A percentile compares a stretch with the other conserved stretches of the same genome.
Evolutionary conservation across 164 flowering plant species (phyloP).

Genomic region (Stephania cephalantha): DNA sequence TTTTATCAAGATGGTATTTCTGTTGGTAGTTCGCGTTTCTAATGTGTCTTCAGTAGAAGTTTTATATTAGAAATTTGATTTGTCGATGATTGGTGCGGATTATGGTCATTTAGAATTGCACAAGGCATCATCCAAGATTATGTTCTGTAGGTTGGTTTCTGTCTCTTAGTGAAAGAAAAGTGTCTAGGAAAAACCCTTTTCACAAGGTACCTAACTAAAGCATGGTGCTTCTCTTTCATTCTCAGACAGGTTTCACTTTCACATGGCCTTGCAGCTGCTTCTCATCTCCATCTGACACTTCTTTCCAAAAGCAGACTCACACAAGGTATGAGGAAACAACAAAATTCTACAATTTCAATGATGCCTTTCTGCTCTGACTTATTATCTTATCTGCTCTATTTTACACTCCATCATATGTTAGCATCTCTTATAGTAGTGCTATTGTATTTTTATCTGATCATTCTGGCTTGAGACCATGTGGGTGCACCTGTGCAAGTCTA

Average conservation of each 20-base stretch:
- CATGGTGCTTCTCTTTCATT: not conserved
- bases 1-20: not conserved
- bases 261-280: not conserved
- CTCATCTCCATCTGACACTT: not conserved
- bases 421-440: too few species aligned
- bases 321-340: not conserved
- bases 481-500: not conserved
- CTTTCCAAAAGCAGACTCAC: not conserved
- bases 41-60: not conserved
- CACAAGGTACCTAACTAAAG: not conserved
- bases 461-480: not conserved
- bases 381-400: not conserved
- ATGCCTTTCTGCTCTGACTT: not conserved
- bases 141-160: not conserved
- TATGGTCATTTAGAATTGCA: not conserved
- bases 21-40: not conserved
- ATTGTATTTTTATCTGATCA: not conserved
- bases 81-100: not conserved
- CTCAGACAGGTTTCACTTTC: not conserved
- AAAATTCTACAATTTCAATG: not conserved
- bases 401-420: not conserved
- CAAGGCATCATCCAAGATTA: not conserved
- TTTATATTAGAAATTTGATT: not conserved
- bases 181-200: not conserved
- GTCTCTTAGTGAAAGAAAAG: not conserved